Evolutionary conservation across 2,329 filamentous ascomycete species (phyloP), one percentile per base, ranked within the genome.

Genomic region (Intubia oerlemansii): DNA sequence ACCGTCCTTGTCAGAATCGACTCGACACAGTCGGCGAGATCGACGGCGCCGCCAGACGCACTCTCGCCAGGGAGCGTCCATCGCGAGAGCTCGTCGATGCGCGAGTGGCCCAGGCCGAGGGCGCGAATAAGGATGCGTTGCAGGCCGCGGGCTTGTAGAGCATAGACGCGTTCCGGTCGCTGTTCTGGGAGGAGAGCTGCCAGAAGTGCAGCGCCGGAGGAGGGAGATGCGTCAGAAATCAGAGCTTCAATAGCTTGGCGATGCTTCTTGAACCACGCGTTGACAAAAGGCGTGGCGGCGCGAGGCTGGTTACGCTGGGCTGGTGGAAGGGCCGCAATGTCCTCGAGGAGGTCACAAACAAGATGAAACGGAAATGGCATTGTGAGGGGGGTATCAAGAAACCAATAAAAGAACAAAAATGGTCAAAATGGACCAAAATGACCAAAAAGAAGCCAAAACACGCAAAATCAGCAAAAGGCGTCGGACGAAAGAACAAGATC

Each of bases 161-260:
- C 62, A 44, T 84, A 91, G 2, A 85, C 76, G 17, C 80, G 65
- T 43, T 91, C 81, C 3, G 68, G 71, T 30, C 81, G 61, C 37
- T 62, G 70, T 36, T 82, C 72, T 0, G 82, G 80, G 0, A 90
- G 61, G 1, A 93, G 49, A 3, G 73, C 71, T 2, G 77, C 84
- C 0, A 91, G 53, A 2, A 92, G 51, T 3, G 77, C 73, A 2
- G 26, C 65, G 52, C 2, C 59, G 54, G 40, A 71, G 54, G 2
- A 64, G 66, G 17, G 61, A 54, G 7, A 63, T 50, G 0, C 57
- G 53, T 42, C 71, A 10, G 7, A 14, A 6, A 28, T 7, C 7
- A 38, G 11, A 2, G 5, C 17, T 11, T 36, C 33, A 5, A 38
- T 18, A 1, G 21, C 23, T 5, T n/a, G 10, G 5, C 64, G 63